These are phyloP conservation scores for Tephrocybe rancida DNA, from an alignment of 768 basidiomycete genomes.

Conservation along the genomic window DNA sequence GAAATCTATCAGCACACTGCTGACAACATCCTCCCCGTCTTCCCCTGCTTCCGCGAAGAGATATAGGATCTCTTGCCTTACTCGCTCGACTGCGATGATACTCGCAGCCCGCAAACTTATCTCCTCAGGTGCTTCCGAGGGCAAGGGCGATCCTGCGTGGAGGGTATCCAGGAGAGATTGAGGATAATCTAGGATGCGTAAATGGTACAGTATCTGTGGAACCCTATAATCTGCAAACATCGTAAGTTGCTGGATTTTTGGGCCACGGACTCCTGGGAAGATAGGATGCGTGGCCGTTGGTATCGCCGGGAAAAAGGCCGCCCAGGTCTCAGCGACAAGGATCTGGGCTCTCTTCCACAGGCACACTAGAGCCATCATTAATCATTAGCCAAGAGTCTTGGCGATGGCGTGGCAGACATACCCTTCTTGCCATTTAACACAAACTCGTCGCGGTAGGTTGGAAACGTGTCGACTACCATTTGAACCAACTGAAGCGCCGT, in stretches of 20 bases:
- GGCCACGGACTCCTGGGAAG: constrained; percentile 60
- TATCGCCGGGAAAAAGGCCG: constrained; percentile 77
- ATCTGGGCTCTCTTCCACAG: constrained; percentile 94
- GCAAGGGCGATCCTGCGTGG: constrained; percentile 41
- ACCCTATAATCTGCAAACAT: constrained; percentile 97
- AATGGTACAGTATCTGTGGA: constrained; percentile 87
- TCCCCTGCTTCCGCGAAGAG: constrained; percentile 29
- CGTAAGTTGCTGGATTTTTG: constrained; percentile 71
- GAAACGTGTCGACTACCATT: constrained; percentile 70
- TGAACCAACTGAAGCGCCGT: constrained; percentile 76
- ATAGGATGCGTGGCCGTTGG: constrained; percentile 60
- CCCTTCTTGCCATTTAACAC: constrained; percentile 60
- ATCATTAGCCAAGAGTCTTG: not conserved
- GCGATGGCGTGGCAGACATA: constrained; percentile 22
- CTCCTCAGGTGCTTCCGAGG: constrained; percentile 67
- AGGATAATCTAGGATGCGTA: constrained; percentile 76
- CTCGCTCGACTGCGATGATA: constrained; percentile 75
- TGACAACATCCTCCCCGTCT: constrained; percentile 39
- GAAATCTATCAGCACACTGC: constrained; percentile 87
- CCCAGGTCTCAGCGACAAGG: constrained; percentile 89
- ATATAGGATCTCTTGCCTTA: constrained; percentile 61
- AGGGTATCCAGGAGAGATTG: constrained; percentile 57
- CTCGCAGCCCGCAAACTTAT: constrained; percentile 80
- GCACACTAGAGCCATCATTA: constrained; percentile 57
- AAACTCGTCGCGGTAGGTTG: constrained; percentile 75